Conservation (phyloP, 352 stramenopile species). For the Globisporangium abappressorium region DNA sequence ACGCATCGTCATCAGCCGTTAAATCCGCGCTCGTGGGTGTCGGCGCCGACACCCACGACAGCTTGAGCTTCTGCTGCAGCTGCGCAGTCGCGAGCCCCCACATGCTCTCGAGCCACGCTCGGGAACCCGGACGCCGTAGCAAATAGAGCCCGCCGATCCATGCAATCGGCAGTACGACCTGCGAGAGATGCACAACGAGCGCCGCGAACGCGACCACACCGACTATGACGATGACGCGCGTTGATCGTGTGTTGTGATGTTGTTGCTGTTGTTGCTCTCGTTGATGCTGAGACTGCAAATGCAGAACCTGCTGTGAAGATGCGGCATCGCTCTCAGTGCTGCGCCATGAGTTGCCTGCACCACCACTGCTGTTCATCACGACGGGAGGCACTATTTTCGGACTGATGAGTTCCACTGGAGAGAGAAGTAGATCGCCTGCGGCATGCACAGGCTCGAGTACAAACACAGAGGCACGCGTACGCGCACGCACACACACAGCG, state of each 20-base stretch:
- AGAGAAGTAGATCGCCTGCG: neutral
- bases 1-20: neutral
- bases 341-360: neutral
- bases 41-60: neutral
- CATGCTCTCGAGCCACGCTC: neutral
- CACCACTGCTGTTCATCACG: neutral
- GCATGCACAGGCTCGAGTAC: neutral
- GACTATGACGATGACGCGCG: neutral
- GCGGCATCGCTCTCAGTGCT: neutral
- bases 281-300: neutral
- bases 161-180: conserved; percentile 3
- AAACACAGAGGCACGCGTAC: neutral
- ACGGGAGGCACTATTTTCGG: neutral
- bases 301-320: neutral
- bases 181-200: conserved; percentile 9
- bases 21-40: neutral
- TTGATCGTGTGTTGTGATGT: neutral
- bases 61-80: conserved; percentile 4
- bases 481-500: neutral
- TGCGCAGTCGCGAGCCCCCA: neutral
- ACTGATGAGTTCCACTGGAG: neutral
- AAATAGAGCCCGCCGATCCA: neutral
- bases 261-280: neutral
- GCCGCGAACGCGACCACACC: conserved; percentile 4
- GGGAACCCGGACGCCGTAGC: neutral